Evolutionary conservation across 495 filamentous ascomycete species (phyloP).

Genomic region (Penicillium taxi): DNA sequence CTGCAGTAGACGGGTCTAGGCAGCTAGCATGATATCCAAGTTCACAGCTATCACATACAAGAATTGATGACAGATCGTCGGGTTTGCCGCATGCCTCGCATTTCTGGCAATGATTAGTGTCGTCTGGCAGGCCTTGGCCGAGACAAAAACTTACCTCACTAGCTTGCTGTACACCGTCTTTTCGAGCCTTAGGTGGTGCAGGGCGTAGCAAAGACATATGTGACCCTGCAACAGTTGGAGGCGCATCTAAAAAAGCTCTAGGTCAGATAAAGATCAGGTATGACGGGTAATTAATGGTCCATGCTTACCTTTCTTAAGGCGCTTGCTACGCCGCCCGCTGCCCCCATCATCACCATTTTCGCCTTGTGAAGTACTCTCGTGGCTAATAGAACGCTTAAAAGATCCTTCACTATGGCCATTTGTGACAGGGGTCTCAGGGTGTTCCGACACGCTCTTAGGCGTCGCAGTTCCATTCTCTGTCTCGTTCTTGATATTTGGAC

Average conservation of each 20-base stretch:
- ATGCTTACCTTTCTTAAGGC: conserved; percentile 88
- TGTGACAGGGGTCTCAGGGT: conserved; percentile 36
- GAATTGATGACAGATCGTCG: conserved; percentile 62
- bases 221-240: conserved; percentile 86
- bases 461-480: conserved; percentile 39
- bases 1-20: conserved; percentile 77
- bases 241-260: conserved; percentile 51
- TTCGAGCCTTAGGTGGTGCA: conserved; percentile 62
- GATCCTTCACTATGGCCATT: conserved; percentile 52
- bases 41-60: conserved; percentile 92
- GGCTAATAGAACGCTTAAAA: conserved; percentile 78
- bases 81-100: conserved; percentile 81
- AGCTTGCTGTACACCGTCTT: conserved; percentile 55
- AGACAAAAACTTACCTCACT: conserved; percentile 58
- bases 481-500: conserved; percentile 42
- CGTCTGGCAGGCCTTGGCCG: neutral
- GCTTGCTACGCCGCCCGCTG: conserved; percentile 78
- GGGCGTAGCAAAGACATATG: conserved; percentile 94
- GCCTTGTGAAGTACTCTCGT: conserved; percentile 58
- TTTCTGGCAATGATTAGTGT: conserved; percentile 42
- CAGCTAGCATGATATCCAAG: conserved; percentile 81
- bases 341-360: conserved; percentile 58
- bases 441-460: conserved; percentile 34
- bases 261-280: neutral
- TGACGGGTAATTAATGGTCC: neutral